phyloP scores from a whole-genome alignment of 225 moss, liverwort and hornwort species.

The Asterella californica region DNA sequence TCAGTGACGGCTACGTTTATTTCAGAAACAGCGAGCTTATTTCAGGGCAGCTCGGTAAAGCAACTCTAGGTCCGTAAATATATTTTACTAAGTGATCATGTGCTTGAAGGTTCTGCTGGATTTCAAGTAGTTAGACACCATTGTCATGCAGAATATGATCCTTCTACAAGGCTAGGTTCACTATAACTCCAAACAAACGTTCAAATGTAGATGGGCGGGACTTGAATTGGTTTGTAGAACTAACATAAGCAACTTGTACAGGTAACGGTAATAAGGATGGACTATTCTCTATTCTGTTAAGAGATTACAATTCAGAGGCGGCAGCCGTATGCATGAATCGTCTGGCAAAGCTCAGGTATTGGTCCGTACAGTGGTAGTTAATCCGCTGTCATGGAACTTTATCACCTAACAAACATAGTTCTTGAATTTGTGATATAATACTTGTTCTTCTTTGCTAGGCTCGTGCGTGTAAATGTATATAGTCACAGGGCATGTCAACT shows the following conservation, averaged over 20 bases:
- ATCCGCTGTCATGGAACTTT: not conserved
- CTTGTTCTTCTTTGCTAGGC: no score
- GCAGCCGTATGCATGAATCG: conserved; percentile 98
- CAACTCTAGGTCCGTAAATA: conserved; percentile 75
- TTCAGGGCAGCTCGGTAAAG: conserved; percentile 95
- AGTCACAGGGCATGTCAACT: not conserved
- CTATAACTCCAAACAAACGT: no score
- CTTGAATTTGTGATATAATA: no score
- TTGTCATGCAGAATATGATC: not conserved
- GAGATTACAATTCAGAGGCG: conserved; percentile 89
- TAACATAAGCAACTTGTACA: conserved; percentile 24
- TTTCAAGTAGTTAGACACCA: not conserved
- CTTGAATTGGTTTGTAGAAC: no score
- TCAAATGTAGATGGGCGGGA: no score
- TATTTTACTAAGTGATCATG: not conserved
- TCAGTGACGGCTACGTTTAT: conserved; percentile 85
- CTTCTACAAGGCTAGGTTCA: not conserved
- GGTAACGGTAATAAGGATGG: conserved; percentile 99
- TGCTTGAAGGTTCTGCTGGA: not conserved
- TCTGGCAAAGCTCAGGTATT: conserved; percentile 95
- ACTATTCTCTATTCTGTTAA: conserved; percentile 75
- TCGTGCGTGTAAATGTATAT: not conserved
- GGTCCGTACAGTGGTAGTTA: not conserved
- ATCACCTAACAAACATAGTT: no score
- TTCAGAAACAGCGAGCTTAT: conserved; percentile 94